Evolutionary conservation across 2,329 filamentous ascomycete genomes (phyloP), one percentile per base, ranked within the genome.

Genomic region (Neonectria ditissima): DNA sequence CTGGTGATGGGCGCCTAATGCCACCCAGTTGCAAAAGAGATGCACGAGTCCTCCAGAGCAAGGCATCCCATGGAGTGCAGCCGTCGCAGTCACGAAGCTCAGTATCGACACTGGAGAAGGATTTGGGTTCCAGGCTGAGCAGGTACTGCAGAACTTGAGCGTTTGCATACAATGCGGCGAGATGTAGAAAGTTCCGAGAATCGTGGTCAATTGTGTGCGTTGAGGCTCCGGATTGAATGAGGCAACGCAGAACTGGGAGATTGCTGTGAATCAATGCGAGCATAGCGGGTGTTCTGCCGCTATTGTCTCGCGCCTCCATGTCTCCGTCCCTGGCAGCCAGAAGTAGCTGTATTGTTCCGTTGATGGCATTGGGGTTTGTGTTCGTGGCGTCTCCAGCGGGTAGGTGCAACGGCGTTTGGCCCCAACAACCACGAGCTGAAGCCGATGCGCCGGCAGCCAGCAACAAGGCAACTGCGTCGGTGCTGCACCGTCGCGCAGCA

Each of bases 361-460:
- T n/a, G 14, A 47, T 22, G 14, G 22, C 14, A 13, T 10, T 24
- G 22, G 14, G 14, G 7, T 8, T 16, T 16, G 22, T 47, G 16
- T 18, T 6, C 6, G 1, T 4, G 5, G 13, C 0, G 6, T 3
- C 26, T 16, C 1, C 2, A 3, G 14, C 44, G 14, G 28, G 14
- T 8, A 16, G 0, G 20, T 26, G 28, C 28, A 56, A 5, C 14
- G 54, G 41, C 4, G 43, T 18, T 11, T 2, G 6, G 9, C 39
- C 41, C 7, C 4, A 9, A 6, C 2, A 14, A n/a, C 44, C 30
- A 6, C 28, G 43, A 24, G 11, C 20, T 18, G 41, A 24, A 4
- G 34, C 22, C n/a, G 43, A 59, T 14, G 55, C 55, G 3, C 60
- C 60, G 3, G 50, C 50, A 5, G 34, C 55, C 2, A 63, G 34